Percentiles rank a stretch among this genome's conserved stretches.
phyloP scores from a whole-genome alignment of 352 stramenopile species.

The Globisporangium cystogenes region DNA sequence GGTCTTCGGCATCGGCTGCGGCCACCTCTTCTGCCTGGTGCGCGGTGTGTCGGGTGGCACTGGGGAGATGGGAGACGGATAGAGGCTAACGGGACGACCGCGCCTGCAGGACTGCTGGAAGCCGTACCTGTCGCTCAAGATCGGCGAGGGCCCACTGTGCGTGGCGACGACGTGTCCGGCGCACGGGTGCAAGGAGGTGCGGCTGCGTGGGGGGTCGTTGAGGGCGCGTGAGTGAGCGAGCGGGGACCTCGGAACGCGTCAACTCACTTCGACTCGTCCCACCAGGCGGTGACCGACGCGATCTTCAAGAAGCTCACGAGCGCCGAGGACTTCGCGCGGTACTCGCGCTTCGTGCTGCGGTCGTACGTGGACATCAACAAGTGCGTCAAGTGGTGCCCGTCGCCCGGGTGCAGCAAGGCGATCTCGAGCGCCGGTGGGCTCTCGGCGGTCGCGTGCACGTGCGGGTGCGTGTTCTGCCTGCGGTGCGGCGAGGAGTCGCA shows the following conservation, averaged over 20 bases:
- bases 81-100: no score
- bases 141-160: constrained; percentile 91
- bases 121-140: constrained; percentile 81
- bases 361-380: constrained; percentile 98
- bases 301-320: constrained; percentile 70
- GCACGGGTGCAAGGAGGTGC: constrained; percentile 92
- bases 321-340: constrained; percentile 79
- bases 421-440: constrained; percentile 82
- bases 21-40: constrained; percentile 94
- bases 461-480: constrained; percentile 87
- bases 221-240: no score
- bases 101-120: constrained; percentile 79
- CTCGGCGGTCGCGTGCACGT: constrained; percentile 77
- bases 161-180: constrained; percentile 94
- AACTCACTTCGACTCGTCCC: no score
- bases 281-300: constrained; percentile 52
- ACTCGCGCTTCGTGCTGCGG: constrained; percentile 90
- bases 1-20: constrained; percentile 93
- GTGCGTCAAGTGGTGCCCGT: constrained; percentile 96
- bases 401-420: constrained; percentile 93
- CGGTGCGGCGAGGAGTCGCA: constrained; percentile 97
- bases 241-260: no score
- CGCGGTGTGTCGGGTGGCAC: no score
- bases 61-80: no score
- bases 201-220: no score